These are phyloP conservation scores for Acacia concinna DNA, from an alignment of 331 rosid species.

Conservation along the genomic window DNA sequence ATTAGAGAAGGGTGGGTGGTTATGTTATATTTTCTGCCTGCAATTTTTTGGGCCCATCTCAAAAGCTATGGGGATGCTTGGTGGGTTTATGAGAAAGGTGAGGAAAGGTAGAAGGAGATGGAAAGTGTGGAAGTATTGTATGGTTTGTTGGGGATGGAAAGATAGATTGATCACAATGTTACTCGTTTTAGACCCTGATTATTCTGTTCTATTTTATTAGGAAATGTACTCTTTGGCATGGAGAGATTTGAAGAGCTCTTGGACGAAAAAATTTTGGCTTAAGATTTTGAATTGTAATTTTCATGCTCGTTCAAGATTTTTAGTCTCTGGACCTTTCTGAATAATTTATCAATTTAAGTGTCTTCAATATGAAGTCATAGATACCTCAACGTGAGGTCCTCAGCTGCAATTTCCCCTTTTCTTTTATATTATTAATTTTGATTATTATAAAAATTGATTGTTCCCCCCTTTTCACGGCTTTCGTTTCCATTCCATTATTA, in stretches of 20 bases:
- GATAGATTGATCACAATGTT: neutral
- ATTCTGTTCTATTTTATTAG: neutral
- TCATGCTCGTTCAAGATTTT: neutral
- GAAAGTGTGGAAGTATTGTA: neutral
- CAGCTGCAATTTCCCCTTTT: neutral
- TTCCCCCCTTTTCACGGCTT: neutral
- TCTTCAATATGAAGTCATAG: neutral
- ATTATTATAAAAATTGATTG: no score
- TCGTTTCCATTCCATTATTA: neutral
- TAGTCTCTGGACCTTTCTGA: neutral
- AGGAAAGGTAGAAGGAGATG: neutral
- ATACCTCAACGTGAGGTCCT: neutral
- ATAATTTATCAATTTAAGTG: no score
- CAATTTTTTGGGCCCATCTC: neutral
- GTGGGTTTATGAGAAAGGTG: neutral
- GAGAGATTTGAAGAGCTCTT: neutral
- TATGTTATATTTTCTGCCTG: neutral
- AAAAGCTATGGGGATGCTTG: neutral
- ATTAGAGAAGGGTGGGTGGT: conserved; percentile 12
- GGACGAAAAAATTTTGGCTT: neutral
- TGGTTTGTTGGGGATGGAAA: neutral
- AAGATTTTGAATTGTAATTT: neutral
- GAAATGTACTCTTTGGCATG: neutral
- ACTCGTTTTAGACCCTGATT: neutral
- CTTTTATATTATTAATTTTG: no score